Conservation (phyloP, 139 green algal genomes). For the Chlamydomonas asymmetrica region DNA sequence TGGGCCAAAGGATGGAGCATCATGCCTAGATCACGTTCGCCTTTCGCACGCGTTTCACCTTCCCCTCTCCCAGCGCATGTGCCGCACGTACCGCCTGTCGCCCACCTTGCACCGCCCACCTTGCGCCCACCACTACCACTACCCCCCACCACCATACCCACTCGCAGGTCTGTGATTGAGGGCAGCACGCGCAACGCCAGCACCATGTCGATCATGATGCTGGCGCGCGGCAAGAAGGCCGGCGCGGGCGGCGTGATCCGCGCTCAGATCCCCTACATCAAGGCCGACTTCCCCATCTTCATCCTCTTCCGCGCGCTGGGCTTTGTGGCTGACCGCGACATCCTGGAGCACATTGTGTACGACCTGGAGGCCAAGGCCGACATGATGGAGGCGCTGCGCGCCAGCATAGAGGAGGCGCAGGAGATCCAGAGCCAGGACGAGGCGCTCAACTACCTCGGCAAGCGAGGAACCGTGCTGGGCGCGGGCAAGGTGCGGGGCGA, state of each 20-base stretch:
- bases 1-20: too few species aligned
- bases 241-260: conserved; percentile 63
- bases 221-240: conserved; percentile 55
- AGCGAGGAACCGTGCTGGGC: conserved; percentile 52
- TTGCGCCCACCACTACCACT: too few species aligned
- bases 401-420: conserved; percentile 94
- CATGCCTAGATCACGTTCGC: too few species aligned
- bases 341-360: conserved; percentile 91
- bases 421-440: conserved; percentile 87
- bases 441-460: conserved; percentile 97
- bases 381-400: conserved; percentile 94
- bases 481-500: conserved; percentile 42
- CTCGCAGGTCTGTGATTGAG: conserved; percentile 82
- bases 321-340: conserved; percentile 82
- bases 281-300: conserved; percentile 84
- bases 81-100: too few species aligned
- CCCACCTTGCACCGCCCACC: too few species aligned
- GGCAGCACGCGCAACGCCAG: conserved; percentile 73
- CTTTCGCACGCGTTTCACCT: too few species aligned
- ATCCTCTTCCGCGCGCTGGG: conserved; percentile 90
- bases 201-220: conserved; percentile 87
- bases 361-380: conserved; percentile 76
- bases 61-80: too few species aligned
- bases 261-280: conserved; percentile 75
- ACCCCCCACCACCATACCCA: too few species aligned